phyloP scores from a whole-genome alignment of 495 filamentous ascomycete genomes.

The Bathelium albidoporum region DNA sequence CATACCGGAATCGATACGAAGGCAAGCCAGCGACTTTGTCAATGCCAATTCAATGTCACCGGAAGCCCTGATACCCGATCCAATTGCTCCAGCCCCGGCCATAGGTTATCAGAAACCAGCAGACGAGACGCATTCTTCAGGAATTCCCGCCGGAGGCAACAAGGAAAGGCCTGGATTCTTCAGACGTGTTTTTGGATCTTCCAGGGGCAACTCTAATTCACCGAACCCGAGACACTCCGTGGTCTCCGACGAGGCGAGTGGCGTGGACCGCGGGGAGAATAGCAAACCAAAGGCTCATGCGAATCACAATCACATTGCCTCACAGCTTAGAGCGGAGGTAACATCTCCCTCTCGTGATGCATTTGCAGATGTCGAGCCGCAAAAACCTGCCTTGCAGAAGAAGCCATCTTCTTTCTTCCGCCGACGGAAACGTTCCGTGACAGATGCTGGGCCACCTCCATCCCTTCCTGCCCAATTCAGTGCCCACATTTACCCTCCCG shows the following conservation, averaged over 20 bases:
- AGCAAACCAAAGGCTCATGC: neutral
- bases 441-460: conserved; percentile 43
- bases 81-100: conserved; percentile 14
- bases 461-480: conserved; percentile 32
- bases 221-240: neutral
- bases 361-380: neutral
- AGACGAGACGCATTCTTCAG: neutral
- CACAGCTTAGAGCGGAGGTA: conserved; percentile 13
- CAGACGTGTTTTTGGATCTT: conserved; percentile 67
- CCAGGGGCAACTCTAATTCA: conserved; percentile 1
- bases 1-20: conserved; percentile 21
- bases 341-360: conserved; percentile 36
- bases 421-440: conserved; percentile 77
- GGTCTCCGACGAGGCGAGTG: neutral
- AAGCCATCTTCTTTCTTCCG: conserved; percentile 90
- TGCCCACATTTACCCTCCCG: conserved; percentile 19
- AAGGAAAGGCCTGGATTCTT: conserved; percentile 86
- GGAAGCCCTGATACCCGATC: neutral
- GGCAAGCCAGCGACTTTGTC: conserved; percentile 30
- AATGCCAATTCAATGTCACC: conserved; percentile 21
- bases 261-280: neutral
- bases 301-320: neutral
- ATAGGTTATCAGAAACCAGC: neutral
- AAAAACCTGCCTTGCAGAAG: conserved; percentile 57
- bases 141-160: conserved; percentile 33